Base-by-base conservation (phyloP, 208 protist genomes). In the Endotrypanum monterogeii region DNA sequence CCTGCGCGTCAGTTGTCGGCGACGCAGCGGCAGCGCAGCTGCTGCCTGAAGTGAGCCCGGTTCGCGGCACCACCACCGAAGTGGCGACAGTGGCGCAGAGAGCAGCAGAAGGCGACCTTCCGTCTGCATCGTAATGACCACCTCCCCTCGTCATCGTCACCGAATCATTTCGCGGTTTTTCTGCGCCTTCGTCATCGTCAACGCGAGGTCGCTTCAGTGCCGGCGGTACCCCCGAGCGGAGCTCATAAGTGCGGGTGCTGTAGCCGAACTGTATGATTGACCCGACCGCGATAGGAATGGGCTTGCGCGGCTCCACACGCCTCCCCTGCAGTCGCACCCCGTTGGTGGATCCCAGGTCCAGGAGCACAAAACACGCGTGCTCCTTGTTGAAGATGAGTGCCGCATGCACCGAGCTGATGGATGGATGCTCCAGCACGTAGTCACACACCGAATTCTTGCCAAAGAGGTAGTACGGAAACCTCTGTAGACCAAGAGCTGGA, bases 401-500 rank as follows among this genome's bases (percentile, higher is more conserved):
- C 14, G 86, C 86, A 72, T 98, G 94, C n/a, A 97, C 82, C 37
- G 79, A 80, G 73, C 89, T 95, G 72, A 96, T 80, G 2, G 92
- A 96, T 1, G 87, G 86, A 83, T 98, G 94, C 66, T 96, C 86
- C 50, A 97, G 78, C n/a, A 88, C 79, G 82, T 95, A 96, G 80
- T 98, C 94, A 71, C 89, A 94, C 32, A 92, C 84, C 14, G 44
- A 4, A 80, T 73, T 94, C 73, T 87, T 82, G 46, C 94, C 94
- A 57, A 98, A 86, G 11, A 98, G 86, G 60, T 98, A 98, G 82
- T 90, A 97, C 1, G 94, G 89, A 73, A 91, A 94, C 30, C 90
- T 83, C 54, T 91, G 78, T 3, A 97, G 76, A 6, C 81, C 85
- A 3, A 97, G 80, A 5, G 92, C 77, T 9, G 92, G 84, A 25